Evolutionary conservation across 371 early-diverging fungal species (phyloP).

Genomic region (Capillidium rhysosporum): DNA sequence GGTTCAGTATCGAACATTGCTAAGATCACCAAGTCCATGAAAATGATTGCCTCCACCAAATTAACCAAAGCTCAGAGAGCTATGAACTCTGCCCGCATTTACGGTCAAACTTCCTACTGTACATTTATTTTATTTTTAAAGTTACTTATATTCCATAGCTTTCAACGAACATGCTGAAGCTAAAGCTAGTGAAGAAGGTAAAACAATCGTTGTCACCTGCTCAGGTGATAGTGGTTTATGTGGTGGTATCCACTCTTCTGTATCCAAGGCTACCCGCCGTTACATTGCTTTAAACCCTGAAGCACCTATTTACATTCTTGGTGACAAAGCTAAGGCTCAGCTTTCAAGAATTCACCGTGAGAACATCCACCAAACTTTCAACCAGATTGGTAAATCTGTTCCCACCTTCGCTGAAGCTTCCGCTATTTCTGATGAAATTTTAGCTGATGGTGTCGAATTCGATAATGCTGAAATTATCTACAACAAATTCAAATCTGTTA

Average conservation of each 20-base stretch:
- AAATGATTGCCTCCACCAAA: conserved; percentile 99
- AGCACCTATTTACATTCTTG: conserved; percentile 45
- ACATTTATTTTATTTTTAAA: conserved; percentile 8
- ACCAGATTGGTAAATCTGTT: conserved; percentile 73
- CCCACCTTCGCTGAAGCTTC: conserved; percentile 82
- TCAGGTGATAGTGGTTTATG: conserved; percentile 97
- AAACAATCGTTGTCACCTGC: conserved; percentile 50
- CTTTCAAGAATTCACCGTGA: conserved; percentile 49
- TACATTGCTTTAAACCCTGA: conserved; percentile 31
- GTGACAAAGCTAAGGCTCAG: conserved; percentile 90
- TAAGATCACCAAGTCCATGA: conserved; percentile 99
- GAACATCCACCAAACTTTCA: conserved; percentile 62
- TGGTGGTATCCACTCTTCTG: conserved; percentile 94
- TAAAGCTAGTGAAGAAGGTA: conserved; percentile 25
- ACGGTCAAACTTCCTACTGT: conserved; percentile 60
- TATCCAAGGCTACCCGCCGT: conserved; percentile 68
- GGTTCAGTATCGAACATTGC: conserved; percentile 94
- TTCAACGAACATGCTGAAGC: conserved; percentile 63
- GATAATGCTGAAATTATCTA: conserved; percentile 66
- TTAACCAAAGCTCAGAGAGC: conserved; percentile 80
- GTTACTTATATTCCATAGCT: conserved; percentile 29
- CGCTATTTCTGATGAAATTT: conserved; percentile 60
- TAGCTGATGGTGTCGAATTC: conserved; percentile 35
- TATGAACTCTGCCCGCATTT: conserved; percentile 82
- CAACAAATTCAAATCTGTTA: conserved; percentile 86